phyloP scores from a whole-genome alignment of 106 monocot genomes.

The Agapanthus africanus region DNA sequence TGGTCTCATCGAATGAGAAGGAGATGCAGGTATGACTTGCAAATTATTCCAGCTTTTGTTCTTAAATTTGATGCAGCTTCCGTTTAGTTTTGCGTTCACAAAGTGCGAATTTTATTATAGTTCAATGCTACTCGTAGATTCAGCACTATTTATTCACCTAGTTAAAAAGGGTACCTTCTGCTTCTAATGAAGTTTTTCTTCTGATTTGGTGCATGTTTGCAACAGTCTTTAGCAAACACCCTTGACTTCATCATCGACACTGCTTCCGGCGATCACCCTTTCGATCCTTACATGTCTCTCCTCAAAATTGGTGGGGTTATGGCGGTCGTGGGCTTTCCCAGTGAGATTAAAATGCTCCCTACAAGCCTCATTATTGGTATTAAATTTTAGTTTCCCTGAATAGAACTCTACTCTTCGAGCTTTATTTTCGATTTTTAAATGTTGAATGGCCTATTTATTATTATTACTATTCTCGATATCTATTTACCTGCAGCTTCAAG shows the following conservation, averaged over 20 bases:
- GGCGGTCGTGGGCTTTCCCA: constrained; percentile 61
- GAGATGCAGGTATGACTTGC: constrained; percentile 62
- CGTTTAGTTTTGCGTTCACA: too few species aligned
- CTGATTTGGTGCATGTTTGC: not conserved
- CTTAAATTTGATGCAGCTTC: too few species aligned
- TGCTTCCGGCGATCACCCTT: constrained; percentile 79
- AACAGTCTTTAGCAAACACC: constrained; percentile 39
- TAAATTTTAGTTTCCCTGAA: not conserved
- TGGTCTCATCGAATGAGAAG: constrained; percentile 67
- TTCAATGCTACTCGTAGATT: too few species aligned
- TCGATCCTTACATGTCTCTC: constrained; percentile 80
- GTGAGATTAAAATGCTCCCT: constrained; percentile 56
- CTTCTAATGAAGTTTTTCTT: too few species aligned
- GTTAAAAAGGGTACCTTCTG: too few species aligned
- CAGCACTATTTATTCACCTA: too few species aligned
- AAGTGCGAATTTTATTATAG: too few species aligned
- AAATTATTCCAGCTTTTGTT: too few species aligned
- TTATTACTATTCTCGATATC: not conserved
- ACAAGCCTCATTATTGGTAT: constrained; percentile 44
- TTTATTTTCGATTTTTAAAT: not conserved
- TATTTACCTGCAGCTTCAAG: constrained; percentile 31
- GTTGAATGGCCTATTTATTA: not conserved
- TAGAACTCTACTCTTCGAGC: too few species aligned
- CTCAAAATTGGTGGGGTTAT: constrained; percentile 56
- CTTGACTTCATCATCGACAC: constrained; percentile 86